Base-by-base conservation (phyloP, 768 basidiomycete genomes). In the Terana coerulea region DNA sequence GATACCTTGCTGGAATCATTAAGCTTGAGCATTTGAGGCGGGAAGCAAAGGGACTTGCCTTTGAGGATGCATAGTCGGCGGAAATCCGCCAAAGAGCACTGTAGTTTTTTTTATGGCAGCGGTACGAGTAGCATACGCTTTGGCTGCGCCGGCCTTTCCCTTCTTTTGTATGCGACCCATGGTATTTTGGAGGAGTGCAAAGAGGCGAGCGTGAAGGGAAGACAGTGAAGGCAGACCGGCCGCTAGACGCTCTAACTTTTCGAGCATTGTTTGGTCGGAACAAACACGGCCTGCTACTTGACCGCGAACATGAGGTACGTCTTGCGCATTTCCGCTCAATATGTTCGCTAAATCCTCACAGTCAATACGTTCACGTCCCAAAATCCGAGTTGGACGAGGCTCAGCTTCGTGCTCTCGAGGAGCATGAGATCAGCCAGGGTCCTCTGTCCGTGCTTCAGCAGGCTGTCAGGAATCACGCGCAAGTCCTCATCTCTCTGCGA, bases 361-460 rank as follows among this genome's bases (percentile, higher is more conserved):
- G 95, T 78, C 94, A 98, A 81, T 97, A 94, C 74, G 90, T 91
- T 55, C 91, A 95, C 68, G 87, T 94, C 52, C 91, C 94, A 49
- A 97, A 95, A 68, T 97, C 95, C 35, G 97, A 98, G 74, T 79
- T 98, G 51, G 94, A 98, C 67, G 97, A 98, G 69, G 91, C 92
- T 9, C 94, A 98, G 73, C 78, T 98, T 43, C 88, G 93, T 51
- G 89, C 93, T 62, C 76, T 99, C 54, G 95, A 98, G 70, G 97
- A 99, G 69, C 94, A 97, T 66, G 94, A 98, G 73, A 97, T 98
- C 71, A 93, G 91, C 52, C 95, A 98, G 70, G 95, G 93, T n/a
- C 94, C 94, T 21, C 71, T 97, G 67, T 95, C 93, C 34, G 94
- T 97, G 44, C 78, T 97, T 47, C 97, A 99, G 69, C 94, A 97